These are phyloP conservation scores for Saitozyma sp. DNA, from an alignment of 768 basidiomycete genomes.

Conservation along the genomic window DNA sequence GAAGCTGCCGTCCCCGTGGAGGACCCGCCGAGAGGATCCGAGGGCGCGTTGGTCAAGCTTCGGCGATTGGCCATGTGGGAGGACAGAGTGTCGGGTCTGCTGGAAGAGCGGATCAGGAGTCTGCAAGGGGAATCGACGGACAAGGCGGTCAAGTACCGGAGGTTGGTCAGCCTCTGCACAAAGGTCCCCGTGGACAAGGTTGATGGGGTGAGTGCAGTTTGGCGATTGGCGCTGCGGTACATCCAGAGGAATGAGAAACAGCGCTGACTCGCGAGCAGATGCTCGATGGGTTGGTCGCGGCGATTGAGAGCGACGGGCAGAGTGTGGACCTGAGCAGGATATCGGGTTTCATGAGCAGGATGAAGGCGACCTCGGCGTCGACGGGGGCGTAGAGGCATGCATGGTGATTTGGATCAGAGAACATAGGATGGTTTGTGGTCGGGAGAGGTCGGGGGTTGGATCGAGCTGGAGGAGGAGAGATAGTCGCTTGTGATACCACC, in stretches of 20 bases:
- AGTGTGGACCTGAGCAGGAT: slow-evolving; percentile 35
- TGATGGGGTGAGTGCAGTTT: slow-evolving; percentile 70
- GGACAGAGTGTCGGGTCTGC: slow-evolving; percentile 69
- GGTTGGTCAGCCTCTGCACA: slow-evolving; percentile 83
- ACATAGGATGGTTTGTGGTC: no score
- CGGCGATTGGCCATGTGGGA: slow-evolving; percentile 83
- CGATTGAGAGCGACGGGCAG: slow-evolving; percentile 46
- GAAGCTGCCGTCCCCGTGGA: slow-evolving; percentile 36
- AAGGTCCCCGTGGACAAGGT: slow-evolving; percentile 83
- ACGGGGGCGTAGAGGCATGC: no score
- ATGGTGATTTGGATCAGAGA: no score
- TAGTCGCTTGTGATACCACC: no score
- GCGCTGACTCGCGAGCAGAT: slow-evolving; percentile 26
- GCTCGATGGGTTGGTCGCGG: slow-evolving; percentile 45
- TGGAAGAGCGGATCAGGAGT: slow-evolving; percentile 67
- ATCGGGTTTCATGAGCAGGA: slow-evolving; percentile 38
- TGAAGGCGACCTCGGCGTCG: slow-evolving; percentile 17
- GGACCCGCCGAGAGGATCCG: slow-evolving; percentile 26
- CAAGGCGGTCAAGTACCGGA: slow-evolving; percentile 88
- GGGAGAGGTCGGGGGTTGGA: no score
- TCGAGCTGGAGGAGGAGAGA: no score
- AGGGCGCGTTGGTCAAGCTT: slow-evolving; percentile 67
- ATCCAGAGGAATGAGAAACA: neutral
- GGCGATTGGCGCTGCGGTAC: neutral
- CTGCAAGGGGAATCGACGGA: slow-evolving; percentile 79